Conservation (phyloP, 495 filamentous ascomycete species). For the Xylaria nigripes region DNA sequence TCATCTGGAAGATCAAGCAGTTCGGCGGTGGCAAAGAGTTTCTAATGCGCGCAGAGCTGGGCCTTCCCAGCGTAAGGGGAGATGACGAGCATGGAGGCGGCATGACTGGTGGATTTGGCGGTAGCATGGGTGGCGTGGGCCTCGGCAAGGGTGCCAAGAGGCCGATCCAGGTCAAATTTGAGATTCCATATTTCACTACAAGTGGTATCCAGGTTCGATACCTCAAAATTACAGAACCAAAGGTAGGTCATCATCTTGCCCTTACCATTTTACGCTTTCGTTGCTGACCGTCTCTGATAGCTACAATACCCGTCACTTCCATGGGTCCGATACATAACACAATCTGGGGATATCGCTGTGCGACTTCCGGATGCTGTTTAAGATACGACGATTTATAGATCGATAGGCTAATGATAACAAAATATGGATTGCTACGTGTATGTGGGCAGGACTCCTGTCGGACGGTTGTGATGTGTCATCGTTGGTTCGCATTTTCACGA, state of each 20-base stretch:
- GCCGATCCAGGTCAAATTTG: conserved; percentile 97
- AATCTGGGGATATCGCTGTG: conserved; percentile 91
- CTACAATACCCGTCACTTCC: conserved; percentile 96
- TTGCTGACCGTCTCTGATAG: conserved; percentile 33
- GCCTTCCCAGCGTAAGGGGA: conserved; percentile 86
- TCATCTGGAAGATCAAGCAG: conserved; percentile 99
- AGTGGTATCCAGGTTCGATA: conserved; percentile 98
- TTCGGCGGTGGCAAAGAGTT: conserved; percentile 98
- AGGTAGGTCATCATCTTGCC: conserved; percentile 52
- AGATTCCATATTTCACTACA: conserved; percentile 99
- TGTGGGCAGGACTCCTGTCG: background rate
- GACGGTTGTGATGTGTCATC: background rate
- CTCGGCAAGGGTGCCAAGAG: conserved; percentile 77
- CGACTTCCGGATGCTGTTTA: conserved; percentile 79
- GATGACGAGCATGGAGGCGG: conserved; percentile 94
- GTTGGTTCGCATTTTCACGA: background rate
- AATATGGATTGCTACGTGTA: background rate
- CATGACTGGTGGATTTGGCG: conserved; percentile 93
- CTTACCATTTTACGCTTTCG: background rate
- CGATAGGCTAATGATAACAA: conserved; percentile 7
- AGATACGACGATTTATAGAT: conserved; percentile 14
- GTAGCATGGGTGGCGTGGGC: conserved; percentile 79
- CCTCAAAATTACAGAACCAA: conserved; percentile 98
- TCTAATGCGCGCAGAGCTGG: conserved; percentile 97
- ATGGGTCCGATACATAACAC: conserved; percentile 98